Percentiles rank a stretch among this genome's conserved stretches.
Conservation (phyloP, 331 rosid species). For the Cucumis variabilis region DNA sequence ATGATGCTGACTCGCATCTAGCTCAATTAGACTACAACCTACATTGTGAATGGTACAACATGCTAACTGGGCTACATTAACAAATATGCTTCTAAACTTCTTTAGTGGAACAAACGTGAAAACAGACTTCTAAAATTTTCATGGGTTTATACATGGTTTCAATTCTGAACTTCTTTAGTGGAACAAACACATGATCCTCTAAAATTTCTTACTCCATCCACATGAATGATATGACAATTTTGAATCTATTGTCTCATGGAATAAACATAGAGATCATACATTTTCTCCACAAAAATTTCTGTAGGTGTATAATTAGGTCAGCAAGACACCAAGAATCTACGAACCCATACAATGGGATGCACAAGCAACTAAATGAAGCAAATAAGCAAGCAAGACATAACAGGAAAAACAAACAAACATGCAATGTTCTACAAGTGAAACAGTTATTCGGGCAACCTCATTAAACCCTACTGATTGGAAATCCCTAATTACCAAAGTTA, state of each 20-base stretch:
- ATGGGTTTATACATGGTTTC: not conserved
- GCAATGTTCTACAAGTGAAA: not conserved
- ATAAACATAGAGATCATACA: not conserved
- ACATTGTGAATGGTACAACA: conserved; percentile 15
- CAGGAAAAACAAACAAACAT: not conserved
- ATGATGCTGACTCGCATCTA: not conserved
- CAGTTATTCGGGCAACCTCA: not conserved
- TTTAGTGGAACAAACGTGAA: not conserved
- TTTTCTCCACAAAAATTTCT: not conserved
- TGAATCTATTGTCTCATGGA: not conserved
- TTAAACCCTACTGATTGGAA: not conserved
- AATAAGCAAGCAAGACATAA: not conserved
- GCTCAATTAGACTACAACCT: not conserved
- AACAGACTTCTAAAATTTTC: not conserved
- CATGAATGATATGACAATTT: not conserved
- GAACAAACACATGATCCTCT: not conserved
- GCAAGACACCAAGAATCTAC: not conserved
- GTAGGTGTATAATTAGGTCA: not conserved
- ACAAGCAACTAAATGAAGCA: not conserved
- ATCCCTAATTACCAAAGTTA: not conserved
- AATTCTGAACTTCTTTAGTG: not conserved
- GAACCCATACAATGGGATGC: not conserved
- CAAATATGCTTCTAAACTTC: not conserved
- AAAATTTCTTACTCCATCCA: not conserved
- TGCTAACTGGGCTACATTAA: not conserved